Conservation (phyloP, 176 grass and related monocot species). For the Eleusine coracana region DNA sequence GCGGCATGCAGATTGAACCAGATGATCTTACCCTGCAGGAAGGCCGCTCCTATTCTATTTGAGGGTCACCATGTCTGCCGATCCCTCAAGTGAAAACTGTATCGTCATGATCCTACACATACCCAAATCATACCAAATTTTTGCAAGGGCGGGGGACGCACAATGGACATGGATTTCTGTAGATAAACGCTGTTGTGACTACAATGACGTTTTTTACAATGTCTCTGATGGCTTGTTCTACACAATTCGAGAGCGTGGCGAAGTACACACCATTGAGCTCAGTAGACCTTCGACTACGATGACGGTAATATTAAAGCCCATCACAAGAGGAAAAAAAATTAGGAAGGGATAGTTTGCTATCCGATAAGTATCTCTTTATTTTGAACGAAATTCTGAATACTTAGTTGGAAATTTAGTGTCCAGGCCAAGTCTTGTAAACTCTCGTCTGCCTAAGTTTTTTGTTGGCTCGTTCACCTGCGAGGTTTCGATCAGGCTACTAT, state of each 20-base stretch:
- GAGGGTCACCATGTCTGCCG: neutral
- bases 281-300: neutral
- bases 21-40: neutral
- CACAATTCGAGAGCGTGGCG: neutral
- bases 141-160: neutral
- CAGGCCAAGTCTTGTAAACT: no score
- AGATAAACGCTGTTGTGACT: neutral
- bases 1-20: neutral
- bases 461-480: no score
- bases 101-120: neutral
- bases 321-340: neutral
- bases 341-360: neutral
- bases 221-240: neutral
- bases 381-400: neutral
- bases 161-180: slow-evolving; percentile 4
- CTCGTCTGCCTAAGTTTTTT: no score
- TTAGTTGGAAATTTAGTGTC: neutral
- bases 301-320: neutral
- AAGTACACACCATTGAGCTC: neutral
- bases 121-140: no score
- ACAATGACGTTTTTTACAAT: neutral
- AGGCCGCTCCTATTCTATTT: slow-evolving; percentile 2
- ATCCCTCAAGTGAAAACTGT: neutral
- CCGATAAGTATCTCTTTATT: neutral
- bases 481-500: no score